These are phyloP conservation scores for Verticillium nubilum DNA, from an alignment of 2,329 filamentous ascomycete species.

Conservation along the genomic window DNA sequence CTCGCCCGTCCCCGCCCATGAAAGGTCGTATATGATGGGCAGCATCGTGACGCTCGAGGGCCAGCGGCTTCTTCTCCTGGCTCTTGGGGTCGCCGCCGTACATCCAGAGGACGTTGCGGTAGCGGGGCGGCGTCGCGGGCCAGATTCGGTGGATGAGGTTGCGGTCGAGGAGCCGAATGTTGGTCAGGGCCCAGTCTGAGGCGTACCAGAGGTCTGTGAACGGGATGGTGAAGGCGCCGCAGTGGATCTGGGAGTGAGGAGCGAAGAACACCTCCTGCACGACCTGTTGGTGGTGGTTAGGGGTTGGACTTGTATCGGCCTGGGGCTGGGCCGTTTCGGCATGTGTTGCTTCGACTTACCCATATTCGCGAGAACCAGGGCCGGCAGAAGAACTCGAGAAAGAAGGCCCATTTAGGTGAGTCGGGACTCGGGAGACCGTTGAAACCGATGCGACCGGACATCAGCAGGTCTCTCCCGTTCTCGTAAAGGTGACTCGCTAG, in stretches of 20 bases:
- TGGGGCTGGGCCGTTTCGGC: too few species aligned
- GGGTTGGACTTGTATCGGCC: not conserved
- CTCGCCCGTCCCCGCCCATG: not conserved
- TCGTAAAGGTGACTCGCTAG: not conserved
- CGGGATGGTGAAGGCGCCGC: not conserved
- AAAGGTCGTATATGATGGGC: not conserved
- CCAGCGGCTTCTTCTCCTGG: not conserved
- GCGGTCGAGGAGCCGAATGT: not conserved
- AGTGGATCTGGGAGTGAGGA: not conserved
- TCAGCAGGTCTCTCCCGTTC: not conserved
- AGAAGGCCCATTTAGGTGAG: not conserved
- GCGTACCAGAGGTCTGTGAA: not conserved
- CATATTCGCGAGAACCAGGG: conserved; percentile 18
- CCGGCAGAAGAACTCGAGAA: not conserved
- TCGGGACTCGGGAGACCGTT: not conserved
- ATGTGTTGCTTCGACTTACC: too few species aligned
- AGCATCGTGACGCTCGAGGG: not conserved
- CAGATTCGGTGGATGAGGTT: not conserved
- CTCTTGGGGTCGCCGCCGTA: not conserved
- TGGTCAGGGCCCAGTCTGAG: not conserved
- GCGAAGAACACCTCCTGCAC: conserved; percentile 18
- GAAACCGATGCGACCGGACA: not conserved
- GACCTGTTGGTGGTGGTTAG: conserved; percentile 1
- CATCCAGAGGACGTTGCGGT: not conserved
- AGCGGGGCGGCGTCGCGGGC: not conserved